phyloP scores from a whole-genome alignment of 1,284 basidiomycete species.

The Irpex lacteus region DNA sequence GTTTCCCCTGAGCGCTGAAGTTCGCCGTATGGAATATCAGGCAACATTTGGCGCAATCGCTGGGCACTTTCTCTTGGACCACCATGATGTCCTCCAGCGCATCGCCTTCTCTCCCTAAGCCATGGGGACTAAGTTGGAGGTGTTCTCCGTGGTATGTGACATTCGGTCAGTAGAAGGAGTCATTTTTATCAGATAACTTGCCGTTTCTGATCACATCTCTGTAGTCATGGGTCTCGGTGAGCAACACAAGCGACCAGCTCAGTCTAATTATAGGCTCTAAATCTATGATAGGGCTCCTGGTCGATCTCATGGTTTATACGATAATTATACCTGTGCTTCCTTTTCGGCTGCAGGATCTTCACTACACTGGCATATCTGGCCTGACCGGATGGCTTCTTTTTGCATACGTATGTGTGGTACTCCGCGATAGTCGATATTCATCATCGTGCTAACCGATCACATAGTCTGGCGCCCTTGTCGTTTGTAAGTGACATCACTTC shows the following conservation, averaged over 20 bases:
- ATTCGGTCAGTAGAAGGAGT: slow-evolving; percentile 14
- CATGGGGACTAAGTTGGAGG: slow-evolving; percentile 29
- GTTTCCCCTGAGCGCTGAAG: not conserved
- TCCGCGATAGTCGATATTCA: not conserved
- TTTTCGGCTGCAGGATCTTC: slow-evolving; percentile 61
- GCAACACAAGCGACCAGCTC: not conserved
- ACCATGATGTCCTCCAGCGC: not conserved
- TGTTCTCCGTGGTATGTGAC: slow-evolving; percentile 32
- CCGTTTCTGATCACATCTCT: slow-evolving; percentile 31
- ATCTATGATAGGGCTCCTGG: not conserved
- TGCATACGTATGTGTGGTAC: slow-evolving; percentile 46
- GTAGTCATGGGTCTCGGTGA: slow-evolving; percentile 20
- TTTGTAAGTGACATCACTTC: slow-evolving; percentile 22
- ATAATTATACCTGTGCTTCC: slow-evolving; percentile 75
- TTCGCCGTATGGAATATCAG: not conserved
- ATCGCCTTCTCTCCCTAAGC: not conserved
- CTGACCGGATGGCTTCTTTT: slow-evolving; percentile 71
- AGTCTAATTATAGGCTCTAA: not conserved
- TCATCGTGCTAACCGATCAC: not conserved
- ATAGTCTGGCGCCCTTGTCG: slow-evolving; percentile 33
- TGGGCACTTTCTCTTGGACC: not conserved
- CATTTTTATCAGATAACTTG: not conserved
- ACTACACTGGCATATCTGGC: slow-evolving; percentile 50
- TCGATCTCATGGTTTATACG: slow-evolving; percentile 64
- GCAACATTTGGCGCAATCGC: not conserved